phyloP scores from a whole-genome alignment of 305 asterid species.

The Fraxinus angustifolia region DNA sequence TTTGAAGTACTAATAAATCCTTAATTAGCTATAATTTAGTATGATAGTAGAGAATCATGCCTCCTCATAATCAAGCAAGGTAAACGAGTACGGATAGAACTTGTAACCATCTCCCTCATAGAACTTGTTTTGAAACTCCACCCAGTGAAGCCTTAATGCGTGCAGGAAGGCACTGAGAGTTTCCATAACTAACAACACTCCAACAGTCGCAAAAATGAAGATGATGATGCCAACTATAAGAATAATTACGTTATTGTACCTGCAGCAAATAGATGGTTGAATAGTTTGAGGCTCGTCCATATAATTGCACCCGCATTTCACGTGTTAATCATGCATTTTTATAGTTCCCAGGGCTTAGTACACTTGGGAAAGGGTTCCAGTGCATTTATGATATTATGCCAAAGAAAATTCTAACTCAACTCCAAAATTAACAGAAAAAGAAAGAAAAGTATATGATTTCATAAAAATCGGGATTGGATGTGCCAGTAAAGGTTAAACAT shows the following conservation, averaged over 20 bases:
- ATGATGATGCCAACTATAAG: slow-evolving; percentile 64
- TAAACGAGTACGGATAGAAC: slow-evolving; percentile 67
- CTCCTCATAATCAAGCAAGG: slow-evolving; percentile 50
- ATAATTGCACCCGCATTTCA: background rate
- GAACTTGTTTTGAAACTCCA: slow-evolving; percentile 88
- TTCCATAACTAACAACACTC: slow-evolving; percentile 90
- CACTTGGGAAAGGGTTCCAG: background rate
- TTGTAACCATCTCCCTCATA: slow-evolving; percentile 95
- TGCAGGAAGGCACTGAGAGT: slow-evolving; percentile 93
- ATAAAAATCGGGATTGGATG: background rate
- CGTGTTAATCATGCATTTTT: background rate
- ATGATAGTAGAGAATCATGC: slow-evolving; percentile 37
- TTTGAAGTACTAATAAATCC: background rate
- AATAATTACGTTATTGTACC: slow-evolving; percentile 72
- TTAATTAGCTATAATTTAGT: slow-evolving; percentile 3
- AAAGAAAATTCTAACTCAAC: background rate
- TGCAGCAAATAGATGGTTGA: slow-evolving; percentile 25
- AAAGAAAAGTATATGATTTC: background rate
- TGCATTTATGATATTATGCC: background rate
- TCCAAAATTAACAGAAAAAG: background rate
- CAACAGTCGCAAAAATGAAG: slow-evolving; percentile 75
- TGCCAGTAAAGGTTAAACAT: background rate
- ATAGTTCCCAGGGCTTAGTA: background rate
- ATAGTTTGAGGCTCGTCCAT: background rate
- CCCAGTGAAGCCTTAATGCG: slow-evolving; percentile 93